Conservation (phyloP, 2,329 filamentous ascomycete species). For the Blumeria hordei region DNA sequence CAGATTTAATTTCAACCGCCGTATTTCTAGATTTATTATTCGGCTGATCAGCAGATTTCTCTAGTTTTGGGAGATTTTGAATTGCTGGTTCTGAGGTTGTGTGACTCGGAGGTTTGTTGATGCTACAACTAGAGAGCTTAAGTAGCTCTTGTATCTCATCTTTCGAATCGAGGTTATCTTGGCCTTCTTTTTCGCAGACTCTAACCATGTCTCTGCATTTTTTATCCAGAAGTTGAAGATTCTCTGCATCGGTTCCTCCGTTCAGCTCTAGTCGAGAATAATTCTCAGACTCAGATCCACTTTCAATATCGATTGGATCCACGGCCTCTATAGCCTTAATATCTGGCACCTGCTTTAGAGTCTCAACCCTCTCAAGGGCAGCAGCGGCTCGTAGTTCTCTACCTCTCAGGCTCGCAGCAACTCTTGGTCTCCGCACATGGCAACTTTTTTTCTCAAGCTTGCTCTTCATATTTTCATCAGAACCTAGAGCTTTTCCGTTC, state of each 20-base stretch:
- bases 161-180: slow-evolving; percentile 29
- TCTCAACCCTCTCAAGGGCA: slow-evolving; percentile 31
- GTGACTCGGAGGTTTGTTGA: not conserved
- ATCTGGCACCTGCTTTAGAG: slow-evolving; percentile 18
- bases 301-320: not conserved
- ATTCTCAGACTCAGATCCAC: slow-evolving; percentile 19
- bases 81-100: not conserved
- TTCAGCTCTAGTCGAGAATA: slow-evolving; percentile 22
- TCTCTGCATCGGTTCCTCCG: slow-evolving; percentile 39
- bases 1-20: not conserved
- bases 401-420: slow-evolving; percentile 33
- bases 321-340: slow-evolving; percentile 19
- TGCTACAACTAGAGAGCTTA: slow-evolving; percentile 15
- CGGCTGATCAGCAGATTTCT: not conserved
- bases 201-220: slow-evolving; percentile 45
- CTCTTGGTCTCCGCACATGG: slow-evolving; percentile 27
- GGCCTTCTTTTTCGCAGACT: slow-evolving; percentile 48
- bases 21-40: not conserved
- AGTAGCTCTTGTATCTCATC: slow-evolving; percentile 46
- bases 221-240: slow-evolving; percentile 36
- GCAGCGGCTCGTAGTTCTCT: slow-evolving; percentile 35
- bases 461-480: slow-evolving; percentile 32
- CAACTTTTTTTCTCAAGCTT: slow-evolving; percentile 24
- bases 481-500: slow-evolving; percentile 14
- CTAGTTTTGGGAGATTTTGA: not conserved